Conservation (phyloP, 73 alveolate genomes). For the Symbiodinium natans region DNA sequence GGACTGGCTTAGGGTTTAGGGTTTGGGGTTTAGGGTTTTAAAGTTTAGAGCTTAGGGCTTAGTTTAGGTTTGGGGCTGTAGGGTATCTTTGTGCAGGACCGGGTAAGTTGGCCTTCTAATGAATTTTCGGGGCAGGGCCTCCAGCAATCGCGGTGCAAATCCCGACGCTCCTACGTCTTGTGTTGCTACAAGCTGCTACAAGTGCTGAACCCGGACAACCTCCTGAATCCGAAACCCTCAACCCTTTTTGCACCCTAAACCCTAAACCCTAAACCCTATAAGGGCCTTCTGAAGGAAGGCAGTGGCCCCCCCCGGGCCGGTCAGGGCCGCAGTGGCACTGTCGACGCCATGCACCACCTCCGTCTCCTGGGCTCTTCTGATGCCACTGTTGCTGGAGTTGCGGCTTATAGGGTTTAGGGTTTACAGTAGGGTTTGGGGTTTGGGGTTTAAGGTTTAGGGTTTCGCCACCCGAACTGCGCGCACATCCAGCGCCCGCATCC, state of each 20-base stretch:
- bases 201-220: neutral
- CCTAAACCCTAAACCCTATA: neutral
- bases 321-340: neutral
- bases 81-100: too few relatives aligned
- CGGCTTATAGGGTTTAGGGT: too few relatives aligned
- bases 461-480: too few relatives aligned
- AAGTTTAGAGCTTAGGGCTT: neutral
- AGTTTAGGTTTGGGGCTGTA: too few relatives aligned
- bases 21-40: too few relatives aligned
- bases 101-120: too few relatives aligned
- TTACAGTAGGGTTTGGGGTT: too few relatives aligned
- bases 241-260: neutral
- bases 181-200: too few relatives aligned
- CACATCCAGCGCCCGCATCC: too few relatives aligned
- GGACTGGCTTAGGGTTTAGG: too few relatives aligned
- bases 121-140: neutral
- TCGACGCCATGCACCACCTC: neutral
- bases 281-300: neutral
- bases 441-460: too few relatives aligned
- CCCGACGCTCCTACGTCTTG: neutral
- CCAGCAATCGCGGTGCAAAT: neutral
- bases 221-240: neutral
- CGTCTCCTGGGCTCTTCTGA: neutral
- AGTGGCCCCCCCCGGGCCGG: neutral
- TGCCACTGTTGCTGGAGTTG: too few relatives aligned